These are phyloP conservation scores for Xerophyta viscosa DNA, from an alignment of 106 monocot species.

Conservation along the genomic window DNA sequence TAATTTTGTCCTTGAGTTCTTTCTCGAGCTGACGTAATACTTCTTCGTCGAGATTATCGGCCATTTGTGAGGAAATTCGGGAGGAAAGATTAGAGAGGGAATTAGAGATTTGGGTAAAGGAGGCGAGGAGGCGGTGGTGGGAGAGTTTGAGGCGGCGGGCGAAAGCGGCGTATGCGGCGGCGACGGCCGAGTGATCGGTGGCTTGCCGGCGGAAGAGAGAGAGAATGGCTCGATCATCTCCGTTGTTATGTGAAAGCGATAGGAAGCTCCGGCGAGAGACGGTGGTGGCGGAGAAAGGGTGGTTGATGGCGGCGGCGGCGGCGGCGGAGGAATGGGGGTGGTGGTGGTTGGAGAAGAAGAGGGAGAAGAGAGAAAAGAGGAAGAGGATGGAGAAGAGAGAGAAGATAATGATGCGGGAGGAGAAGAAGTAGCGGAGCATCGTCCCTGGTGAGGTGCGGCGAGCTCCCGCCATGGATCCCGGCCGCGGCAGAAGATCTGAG, in stretches of 20 bases:
- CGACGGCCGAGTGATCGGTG: conserved; percentile 58
- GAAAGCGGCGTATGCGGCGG: conserved; percentile 68
- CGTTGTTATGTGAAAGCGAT: conserved; percentile 31
- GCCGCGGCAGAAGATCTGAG: too few relatives aligned
- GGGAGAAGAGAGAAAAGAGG: conserved; percentile 8
- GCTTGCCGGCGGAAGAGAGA: conserved; percentile 64
- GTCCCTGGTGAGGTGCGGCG: conserved; percentile 19
- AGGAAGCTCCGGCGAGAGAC: conserved; percentile 9
- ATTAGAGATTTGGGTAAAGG: conserved; percentile 33
- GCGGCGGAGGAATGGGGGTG: neutral
- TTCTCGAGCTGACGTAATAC: conserved; percentile 56
- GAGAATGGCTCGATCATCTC: conserved; percentile 42
- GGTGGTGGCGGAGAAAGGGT: neutral
- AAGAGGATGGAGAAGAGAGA: conserved; percentile 10
- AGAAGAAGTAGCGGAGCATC: conserved; percentile 23
- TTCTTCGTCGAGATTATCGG: conserved; percentile 31
- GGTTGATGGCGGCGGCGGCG: neutral
- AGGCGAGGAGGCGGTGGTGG: conserved; percentile 42
- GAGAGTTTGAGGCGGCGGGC: conserved; percentile 70
- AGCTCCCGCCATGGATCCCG: conserved; percentile 33
- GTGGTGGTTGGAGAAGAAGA: conserved; percentile 17
- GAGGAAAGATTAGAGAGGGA: conserved; percentile 39
- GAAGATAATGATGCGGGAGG: conserved; percentile 16
- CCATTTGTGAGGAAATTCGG: conserved; percentile 11
- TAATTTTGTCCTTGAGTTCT: conserved; percentile 70